Conservation (phyloP, 164 flowering plant species). For the Kalanchoe fedtschenkoi region DNA sequence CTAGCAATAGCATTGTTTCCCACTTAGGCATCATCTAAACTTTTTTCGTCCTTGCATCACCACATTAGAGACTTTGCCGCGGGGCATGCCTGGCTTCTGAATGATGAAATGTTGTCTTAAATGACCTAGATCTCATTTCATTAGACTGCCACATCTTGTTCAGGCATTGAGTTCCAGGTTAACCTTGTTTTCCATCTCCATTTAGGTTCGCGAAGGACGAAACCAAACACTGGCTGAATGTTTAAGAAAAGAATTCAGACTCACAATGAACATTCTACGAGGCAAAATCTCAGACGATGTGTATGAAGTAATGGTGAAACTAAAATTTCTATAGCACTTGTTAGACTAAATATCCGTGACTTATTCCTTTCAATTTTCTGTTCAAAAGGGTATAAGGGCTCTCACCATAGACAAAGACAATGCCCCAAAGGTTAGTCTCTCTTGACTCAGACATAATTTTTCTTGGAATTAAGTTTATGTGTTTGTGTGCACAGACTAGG, state of each 20-base stretch:
- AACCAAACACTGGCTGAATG: conserved; percentile 58
- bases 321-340: not conserved
- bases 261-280: conserved; percentile 70
- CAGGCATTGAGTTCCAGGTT: not conserved
- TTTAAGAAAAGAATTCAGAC: conserved; percentile 78
- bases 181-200: not conserved
- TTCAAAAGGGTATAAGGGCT: conserved; percentile 77
- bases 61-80: not conserved
- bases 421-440: conserved; percentile 58
- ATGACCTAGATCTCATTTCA: not conserved
- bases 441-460: not conserved
- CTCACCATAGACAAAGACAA: conserved; percentile 83
- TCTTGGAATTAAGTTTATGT: not conserved
- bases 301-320: conserved; percentile 58
- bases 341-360: not conserved
- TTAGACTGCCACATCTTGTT: not conserved
- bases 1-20: not conserved
- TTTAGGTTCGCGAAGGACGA: conserved; percentile 81
- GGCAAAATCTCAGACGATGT: conserved; percentile 60
- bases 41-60: not conserved
- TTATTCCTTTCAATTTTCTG: not conserved
- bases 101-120: not conserved
- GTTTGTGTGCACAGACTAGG: not conserved
- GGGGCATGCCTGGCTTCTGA: not conserved
- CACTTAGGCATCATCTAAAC: not conserved